Conservation (phyloP, 2,329 filamentous ascomycete species). For the Berkeleyomyces basicola region DNA sequence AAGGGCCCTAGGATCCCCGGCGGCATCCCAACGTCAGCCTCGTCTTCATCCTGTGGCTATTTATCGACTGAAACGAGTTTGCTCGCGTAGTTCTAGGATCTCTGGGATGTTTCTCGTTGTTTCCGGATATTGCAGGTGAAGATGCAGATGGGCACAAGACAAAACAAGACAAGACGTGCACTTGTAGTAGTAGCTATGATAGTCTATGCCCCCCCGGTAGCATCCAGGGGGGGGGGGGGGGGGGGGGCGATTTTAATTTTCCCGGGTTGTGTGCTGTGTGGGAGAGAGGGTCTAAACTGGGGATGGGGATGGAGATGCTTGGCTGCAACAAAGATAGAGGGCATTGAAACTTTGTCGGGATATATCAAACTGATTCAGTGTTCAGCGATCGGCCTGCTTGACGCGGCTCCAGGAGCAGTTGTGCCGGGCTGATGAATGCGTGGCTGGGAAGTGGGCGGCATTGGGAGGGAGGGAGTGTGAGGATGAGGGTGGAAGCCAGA, state of each 20-base stretch:
- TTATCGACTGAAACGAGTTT: background rate
- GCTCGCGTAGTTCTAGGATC: background rate
- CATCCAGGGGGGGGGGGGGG: background rate
- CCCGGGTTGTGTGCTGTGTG: background rate
- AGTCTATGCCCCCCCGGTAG: background rate
- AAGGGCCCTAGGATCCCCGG: background rate
- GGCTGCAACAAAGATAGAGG: background rate
- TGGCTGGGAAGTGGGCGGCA: too few relatives aligned
- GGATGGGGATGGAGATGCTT: background rate
- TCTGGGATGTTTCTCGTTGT: background rate
- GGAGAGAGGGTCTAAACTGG: background rate
- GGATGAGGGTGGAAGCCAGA: too few relatives aligned
- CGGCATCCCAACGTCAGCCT: background rate
- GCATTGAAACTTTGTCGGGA: background rate
- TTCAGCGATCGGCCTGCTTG: background rate
- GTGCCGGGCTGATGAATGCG: background rate
- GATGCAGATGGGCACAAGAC: background rate
- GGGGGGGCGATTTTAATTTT: background rate
- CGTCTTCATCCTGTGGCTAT: slow-evolving; percentile 5
- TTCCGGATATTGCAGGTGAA: background rate
- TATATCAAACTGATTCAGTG: background rate
- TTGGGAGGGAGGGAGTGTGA: too few relatives aligned
- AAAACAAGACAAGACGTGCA: background rate
- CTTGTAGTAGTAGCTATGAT: background rate
- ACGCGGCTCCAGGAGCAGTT: background rate